Evolutionary conservation across 257 asterid genomes (phyloP), one percentile per base, ranked within the genome.

Genomic region (Penstemon eatonii): DNA sequence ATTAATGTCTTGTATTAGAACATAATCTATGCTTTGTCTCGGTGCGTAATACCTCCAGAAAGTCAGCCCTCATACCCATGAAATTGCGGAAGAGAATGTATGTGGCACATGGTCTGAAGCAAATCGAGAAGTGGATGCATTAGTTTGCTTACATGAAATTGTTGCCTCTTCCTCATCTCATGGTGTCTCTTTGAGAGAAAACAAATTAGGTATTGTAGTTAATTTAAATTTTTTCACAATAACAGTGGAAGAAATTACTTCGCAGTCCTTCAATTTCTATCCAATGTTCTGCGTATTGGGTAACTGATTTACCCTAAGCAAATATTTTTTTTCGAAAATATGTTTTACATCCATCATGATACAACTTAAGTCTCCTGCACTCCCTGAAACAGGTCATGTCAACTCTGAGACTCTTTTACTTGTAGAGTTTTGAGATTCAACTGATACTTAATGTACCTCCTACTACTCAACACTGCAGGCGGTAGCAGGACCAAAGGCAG

Each of bases 81-180:
- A 70, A 72, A 74, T 74, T 68, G 61, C 70, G 47, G 68, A 78
- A 77, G 71, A 64, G 65, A 75, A 71, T 78, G 73, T 49, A 66
- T 74, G 70, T 62, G 67, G 76, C 61, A 67, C 80, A 67, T 81
- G 84, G 85, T 76, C 83, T 55, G 80, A 79, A 77, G 88, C 80
- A 73, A 79, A 74, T 66, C 76, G 75, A 63, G 86, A 87, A 76
- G 78, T 68, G 67, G 84, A 84, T 72, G 85, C 87, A 73, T 73
- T 84, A 72, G 72, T 78, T 80, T 63, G 71, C 71, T 62, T 80
- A 49, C 77, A 82, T 71, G 83, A 76, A 66, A 78, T 68, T 44
- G 62, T 81, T 71, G 65, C 77, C 43, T 63, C 70, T 67, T 76
- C 79, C 69, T 76, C 76, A 46, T 66, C 76, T 63, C 80, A 58